phyloP scores from a whole-genome alignment of 2,329 filamentous ascomycete genomes.

The Tolypocladium paradoxum region DNA sequence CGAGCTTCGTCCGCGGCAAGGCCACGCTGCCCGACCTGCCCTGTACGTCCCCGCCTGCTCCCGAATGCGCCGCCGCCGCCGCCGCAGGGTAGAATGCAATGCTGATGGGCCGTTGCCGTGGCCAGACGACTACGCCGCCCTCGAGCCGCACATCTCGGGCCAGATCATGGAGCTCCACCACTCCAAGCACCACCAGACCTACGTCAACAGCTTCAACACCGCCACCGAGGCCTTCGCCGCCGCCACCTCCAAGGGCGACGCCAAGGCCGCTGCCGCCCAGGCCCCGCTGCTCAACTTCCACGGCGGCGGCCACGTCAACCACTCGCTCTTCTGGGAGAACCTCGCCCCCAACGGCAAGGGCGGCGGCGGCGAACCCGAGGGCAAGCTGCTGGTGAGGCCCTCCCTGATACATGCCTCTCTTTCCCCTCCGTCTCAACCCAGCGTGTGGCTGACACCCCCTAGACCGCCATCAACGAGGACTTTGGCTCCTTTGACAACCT shows the following conservation, averaged over 20 bases:
- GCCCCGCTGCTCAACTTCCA: constrained; percentile 63
- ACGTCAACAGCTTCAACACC: constrained; percentile 81
- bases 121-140: constrained; percentile 87
- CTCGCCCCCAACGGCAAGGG: constrained; percentile 56
- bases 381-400: constrained; percentile 44
- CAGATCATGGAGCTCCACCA: constrained; percentile 97
- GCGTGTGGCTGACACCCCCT: not conserved
- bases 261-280: constrained; percentile 35
- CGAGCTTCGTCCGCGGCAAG: constrained; percentile 74
- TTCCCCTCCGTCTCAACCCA: not conserved
- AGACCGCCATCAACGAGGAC: constrained; percentile 50
- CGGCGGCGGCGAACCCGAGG: constrained; percentile 48
- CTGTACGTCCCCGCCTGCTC: constrained; percentile 27
- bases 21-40: constrained; percentile 85
- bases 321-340: constrained; percentile 79
- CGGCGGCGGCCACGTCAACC: constrained; percentile 77
- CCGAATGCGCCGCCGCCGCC: too few relatives aligned
- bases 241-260: constrained; percentile 53
- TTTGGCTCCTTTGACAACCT: constrained; percentile 59
- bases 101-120: not conserved
- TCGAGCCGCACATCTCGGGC: constrained; percentile 74
- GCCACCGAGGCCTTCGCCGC: constrained; percentile 60
- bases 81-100: not conserved
- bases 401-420: constrained; percentile 32
- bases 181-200: constrained; percentile 89